Evolutionary conservation across 2,329 filamentous ascomycete species (phyloP), one percentile per base, ranked within the genome.

Genomic region (Botrytis aclada): DNA sequence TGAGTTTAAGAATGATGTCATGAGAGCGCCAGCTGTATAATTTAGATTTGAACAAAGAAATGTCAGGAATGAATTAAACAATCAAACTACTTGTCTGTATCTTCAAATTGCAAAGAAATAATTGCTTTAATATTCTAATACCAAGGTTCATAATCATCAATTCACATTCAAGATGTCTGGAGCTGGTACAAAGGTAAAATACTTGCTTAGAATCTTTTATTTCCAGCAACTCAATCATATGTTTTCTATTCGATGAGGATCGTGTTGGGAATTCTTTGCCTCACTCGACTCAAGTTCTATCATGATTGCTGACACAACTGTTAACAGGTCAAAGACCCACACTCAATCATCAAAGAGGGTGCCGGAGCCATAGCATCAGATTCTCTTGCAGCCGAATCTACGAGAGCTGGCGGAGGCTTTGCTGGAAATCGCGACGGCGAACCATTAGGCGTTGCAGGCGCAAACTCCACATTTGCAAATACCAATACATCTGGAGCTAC

Each of bases 371-470:
- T 95, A 1, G 83, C 87, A 62, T 84, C 86, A 22, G 92, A 92
- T 82, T 95, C 92, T 10, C 89, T 97, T 8, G 93, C 93, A 18
- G 91, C 89, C 73, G 90, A 95, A 79, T 96, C 93, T 0, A 82
- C 89, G 74, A 83, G 85, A 64, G 77, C 84, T 34, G 86, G 86
- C 73, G 92, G 92, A 76, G 83, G 81, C 20, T 93, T 93, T 78
- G 83, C 86, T 58, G 81, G 86, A 72, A 92, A 93, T 82, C 84
- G 85, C 37, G 84, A 86, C 74, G 84, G 86, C 73, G 84, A 85
- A 58, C 84, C 84, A 9, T 83, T 84, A 45, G 80, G 82, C 22
- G 86, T 89, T 67, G 82, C 83, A 14, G 86, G 87, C 60, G 77
- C 78, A n/a, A 84, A 85, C 64, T 88, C 85, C 47, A 90, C 85